Conservation (phyloP, 2,329 filamentous ascomycete genomes). For the Penicillium sp. region DNA sequence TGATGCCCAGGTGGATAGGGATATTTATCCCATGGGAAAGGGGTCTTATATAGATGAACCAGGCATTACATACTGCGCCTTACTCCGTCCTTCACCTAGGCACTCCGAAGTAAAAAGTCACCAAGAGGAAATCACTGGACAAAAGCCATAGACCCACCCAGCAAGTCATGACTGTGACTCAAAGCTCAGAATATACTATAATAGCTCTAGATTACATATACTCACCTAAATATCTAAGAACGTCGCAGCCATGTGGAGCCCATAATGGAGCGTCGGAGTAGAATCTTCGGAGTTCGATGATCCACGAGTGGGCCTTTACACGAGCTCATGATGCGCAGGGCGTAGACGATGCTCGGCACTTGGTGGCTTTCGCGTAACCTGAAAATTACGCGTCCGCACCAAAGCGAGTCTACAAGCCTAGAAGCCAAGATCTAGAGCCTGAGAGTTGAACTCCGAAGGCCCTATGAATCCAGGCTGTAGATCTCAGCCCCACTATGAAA, state of each 20-base stretch:
- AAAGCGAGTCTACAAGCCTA: too few relatives aligned
- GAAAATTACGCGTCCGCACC: too few relatives aligned
- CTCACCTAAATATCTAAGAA: background rate
- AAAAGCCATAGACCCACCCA: background rate
- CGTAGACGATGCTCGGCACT: too few relatives aligned
- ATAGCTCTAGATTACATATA: background rate
- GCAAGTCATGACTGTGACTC: background rate
- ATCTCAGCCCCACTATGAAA: background rate
- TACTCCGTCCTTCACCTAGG: background rate
- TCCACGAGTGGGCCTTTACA: background rate
- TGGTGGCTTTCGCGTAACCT: too few relatives aligned
- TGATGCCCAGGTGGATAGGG: background rate
- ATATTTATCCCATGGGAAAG: background rate
- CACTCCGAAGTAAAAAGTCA: background rate
- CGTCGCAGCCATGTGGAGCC: background rate
- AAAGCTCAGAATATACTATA: background rate
- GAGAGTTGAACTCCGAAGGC: too few relatives aligned
- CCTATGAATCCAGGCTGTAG: background rate
- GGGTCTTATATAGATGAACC: slow-evolving; percentile 6
- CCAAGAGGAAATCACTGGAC: too few relatives aligned
- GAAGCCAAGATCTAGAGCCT: too few relatives aligned
- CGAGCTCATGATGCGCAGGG: background rate
- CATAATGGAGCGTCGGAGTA: background rate
- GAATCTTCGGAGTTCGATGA: background rate
- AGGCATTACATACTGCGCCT: background rate